Evolutionary conservation across 257 asterid species (phyloP), one percentile per base, ranked within the genome.

Genomic region (Solanum boliviense): DNA sequence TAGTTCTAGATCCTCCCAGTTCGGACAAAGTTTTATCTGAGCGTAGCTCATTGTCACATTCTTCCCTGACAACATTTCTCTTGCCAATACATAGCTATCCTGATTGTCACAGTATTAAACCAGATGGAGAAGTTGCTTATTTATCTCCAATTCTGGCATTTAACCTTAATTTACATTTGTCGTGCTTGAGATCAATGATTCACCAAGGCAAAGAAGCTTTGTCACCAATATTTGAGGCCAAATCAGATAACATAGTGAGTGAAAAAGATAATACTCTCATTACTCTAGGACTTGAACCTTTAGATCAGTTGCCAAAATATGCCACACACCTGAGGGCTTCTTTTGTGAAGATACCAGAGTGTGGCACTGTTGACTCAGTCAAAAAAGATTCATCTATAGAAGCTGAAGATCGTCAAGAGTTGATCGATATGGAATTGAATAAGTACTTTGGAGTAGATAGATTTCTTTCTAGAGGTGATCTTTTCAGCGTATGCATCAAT

Each of bases 281-380:
- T 89, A 87, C 68, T 87, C 79, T 97, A 86, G 92, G 88, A 88
- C 88, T 95, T 89, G 90, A 92, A 92, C 94, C 99, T 76, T 93
- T 91, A 90, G 85, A 68, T 29, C 93, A 92, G 92, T 88, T 91
- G 79, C 99, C 98, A 27, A 94, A 91, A 89, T 93, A 92, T 89
- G 99, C 99, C 87, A 94, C 98, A 56, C 99, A 97, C 92, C 90
- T 97, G 88, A 92, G 99, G 93, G 96, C 88, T 83, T 92, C 98
- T 83, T 95, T 95, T 90, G 99, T 97, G 89, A 95, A 96, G 93
- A 91, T 95, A 90, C 99, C 99, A 9, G 95, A 94, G 89, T 95
- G 98, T 85, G 98, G 93, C 60, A 91, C 91, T 86, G 95, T 97
- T 83, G 96, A 92, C 39, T 93, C 93, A 86, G 96, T 95, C 86